A percentile compares a stretch with the other conserved stretches of the same genome.
Conservation (phyloP, 164 flowering plant genomes). For the Magnolia officinalis region DNA sequence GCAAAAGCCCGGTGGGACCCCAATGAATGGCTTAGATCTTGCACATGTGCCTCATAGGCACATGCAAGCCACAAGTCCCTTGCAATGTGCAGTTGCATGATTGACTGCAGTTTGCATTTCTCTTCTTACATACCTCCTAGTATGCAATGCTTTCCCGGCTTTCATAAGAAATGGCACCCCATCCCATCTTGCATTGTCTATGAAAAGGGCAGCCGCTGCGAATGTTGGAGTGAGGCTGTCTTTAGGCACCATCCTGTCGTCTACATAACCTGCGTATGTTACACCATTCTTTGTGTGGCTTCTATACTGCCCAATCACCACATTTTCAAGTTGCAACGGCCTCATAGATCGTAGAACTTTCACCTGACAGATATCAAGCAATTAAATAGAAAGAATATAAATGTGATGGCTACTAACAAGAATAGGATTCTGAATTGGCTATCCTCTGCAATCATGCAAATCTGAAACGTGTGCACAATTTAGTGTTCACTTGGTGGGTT, state of each 20-base stretch:
- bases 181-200: slow-evolving; percentile 96
- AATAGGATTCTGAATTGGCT: no score
- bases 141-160: slow-evolving; percentile 93
- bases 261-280: slow-evolving; percentile 73
- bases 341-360: slow-evolving; percentile 92
- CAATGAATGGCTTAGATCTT: no score
- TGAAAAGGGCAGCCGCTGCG: slow-evolving; percentile 95
- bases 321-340: slow-evolving; percentile 62
- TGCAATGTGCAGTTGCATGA: no score
- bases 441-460: no score
- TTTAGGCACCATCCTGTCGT: slow-evolving; percentile 82
- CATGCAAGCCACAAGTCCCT: no score
- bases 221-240: slow-evolving; percentile 87
- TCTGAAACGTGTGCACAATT: no score
- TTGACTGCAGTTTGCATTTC: no score
- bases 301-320: slow-evolving; percentile 85
- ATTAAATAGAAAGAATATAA: neutral
- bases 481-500: no score
- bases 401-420: no score
- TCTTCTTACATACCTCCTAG: slow-evolving; percentile 42
- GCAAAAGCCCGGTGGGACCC: no score
- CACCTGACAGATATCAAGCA: slow-evolving; percentile 43
- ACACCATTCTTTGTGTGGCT: slow-evolving; percentile 74
- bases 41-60: no score
- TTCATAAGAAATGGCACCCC: slow-evolving; percentile 98